Percentiles rank a stretch among this genome's conserved stretches.
Evolutionary conservation across 2,329 filamentous ascomycete genomes (phyloP).

Genomic region (Phyllosticta ampelicida): DNA sequence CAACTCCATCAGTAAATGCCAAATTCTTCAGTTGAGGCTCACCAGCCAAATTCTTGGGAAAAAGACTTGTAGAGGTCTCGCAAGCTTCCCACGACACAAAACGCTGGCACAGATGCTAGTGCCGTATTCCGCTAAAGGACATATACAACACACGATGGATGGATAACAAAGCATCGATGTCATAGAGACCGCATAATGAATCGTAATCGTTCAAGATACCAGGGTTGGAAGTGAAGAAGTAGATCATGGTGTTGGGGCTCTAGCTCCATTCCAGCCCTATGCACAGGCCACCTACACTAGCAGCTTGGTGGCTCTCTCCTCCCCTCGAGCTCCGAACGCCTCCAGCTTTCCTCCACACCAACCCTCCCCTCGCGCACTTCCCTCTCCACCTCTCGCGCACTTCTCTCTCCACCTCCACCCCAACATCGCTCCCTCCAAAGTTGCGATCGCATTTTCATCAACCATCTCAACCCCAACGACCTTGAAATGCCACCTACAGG

Average conservation of each 20-base stretch:
- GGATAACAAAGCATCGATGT: no score
- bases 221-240: neutral
- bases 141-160: no score
- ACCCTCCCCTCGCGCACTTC: neutral
- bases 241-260: neutral
- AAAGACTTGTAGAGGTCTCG: no score
- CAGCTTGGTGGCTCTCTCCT: neutral
- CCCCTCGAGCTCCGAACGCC: neutral
- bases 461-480: neutral
- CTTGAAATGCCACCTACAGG: constrained; percentile 6
- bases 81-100: no score
- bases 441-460: neutral
- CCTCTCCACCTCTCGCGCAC: neutral
- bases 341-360: neutral
- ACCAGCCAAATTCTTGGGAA: no score
- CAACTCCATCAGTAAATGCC: no score
- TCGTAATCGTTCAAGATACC: neutral
- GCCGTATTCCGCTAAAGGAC: no score
- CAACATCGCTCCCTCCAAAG: neutral
- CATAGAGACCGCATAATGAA: neutral
- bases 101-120: no score
- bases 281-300: neutral
- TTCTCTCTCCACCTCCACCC: neutral
- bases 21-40: no score
- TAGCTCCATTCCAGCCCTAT: neutral